Evolutionary conservation across 306 rosid genomes (phyloP).

Genomic region (Dryas drummondii): DNA sequence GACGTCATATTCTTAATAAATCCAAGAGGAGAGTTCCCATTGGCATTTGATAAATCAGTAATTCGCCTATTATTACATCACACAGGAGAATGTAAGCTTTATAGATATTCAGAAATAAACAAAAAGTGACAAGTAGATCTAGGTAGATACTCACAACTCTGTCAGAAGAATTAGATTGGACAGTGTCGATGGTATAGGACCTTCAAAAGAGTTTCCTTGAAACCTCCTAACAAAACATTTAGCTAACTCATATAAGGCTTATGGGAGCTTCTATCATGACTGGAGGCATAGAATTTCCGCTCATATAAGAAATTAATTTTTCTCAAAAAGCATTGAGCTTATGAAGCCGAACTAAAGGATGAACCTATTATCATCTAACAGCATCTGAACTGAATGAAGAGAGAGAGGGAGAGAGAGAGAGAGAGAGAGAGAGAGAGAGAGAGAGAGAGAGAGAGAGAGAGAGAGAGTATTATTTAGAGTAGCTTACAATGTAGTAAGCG

Average conservation of each 20-base stretch:
- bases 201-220: conserved; percentile 78
- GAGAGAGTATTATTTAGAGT: neutral
- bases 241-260: neutral
- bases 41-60: conserved; percentile 35
- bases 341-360: too few species aligned
- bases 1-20: conserved; percentile 66
- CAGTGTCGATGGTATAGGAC: conserved; percentile 64
- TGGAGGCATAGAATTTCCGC: neutral
- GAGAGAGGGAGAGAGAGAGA: too few species aligned
- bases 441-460: too few species aligned
- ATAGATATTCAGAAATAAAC: neutral
- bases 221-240: conserved; percentile 53
- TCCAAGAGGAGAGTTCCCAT: conserved; percentile 69
- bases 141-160: conserved; percentile 53
- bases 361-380: too few species aligned
- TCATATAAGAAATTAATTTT: neutral
- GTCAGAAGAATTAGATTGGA: conserved; percentile 61
- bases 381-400: neutral
- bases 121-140: conserved; percentile 11
- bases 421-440: too few species aligned
- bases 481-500: conserved; percentile 63
- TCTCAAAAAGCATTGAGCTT: neutral
- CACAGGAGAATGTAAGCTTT: conserved; percentile 29
- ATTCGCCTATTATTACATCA: conserved; percentile 38
- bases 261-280: neutral